A percentile compares a stretch with the other conserved stretches of the same genome.
phyloP scores from a whole-genome alignment of 352 stramenopile species.

The Pythium folliculosum region DNA sequence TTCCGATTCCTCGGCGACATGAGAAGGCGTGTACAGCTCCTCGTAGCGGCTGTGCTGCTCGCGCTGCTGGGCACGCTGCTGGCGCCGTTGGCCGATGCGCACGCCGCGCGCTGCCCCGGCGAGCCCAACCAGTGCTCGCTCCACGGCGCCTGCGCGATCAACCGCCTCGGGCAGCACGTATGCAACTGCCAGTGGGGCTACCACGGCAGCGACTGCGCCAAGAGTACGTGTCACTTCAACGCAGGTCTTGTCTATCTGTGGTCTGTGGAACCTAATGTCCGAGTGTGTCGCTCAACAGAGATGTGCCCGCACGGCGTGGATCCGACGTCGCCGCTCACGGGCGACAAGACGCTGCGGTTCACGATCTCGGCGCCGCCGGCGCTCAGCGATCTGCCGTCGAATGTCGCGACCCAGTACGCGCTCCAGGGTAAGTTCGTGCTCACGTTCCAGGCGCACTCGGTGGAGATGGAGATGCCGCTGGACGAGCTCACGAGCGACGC shows the following conservation, averaged over 20 bases:
- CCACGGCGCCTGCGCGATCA: conserved; percentile 66
- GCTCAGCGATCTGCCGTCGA: conserved; percentile 6
- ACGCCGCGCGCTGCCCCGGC: conserved; percentile 44
- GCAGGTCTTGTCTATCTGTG: background rate
- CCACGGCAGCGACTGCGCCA: conserved; percentile 55
- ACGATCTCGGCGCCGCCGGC: conserved; percentile 28
- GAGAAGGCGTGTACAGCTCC: too few relatives aligned
- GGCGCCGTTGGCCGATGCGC: background rate
- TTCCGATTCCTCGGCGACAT: too few relatives aligned
- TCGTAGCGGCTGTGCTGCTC: too few relatives aligned
- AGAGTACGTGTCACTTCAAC: conserved; percentile 37
- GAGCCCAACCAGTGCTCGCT: conserved; percentile 69
- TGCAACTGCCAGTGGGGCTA: conserved; percentile 85
- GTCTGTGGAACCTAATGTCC: background rate
- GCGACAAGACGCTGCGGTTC: conserved; percentile 59
- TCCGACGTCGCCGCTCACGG: conserved; percentile 37
- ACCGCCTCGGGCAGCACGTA: conserved; percentile 58
- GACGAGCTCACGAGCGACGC: conserved; percentile 51
- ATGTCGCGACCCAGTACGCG: conserved; percentile 15
- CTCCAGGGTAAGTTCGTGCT: conserved; percentile 51
- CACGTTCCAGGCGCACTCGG: conserved; percentile 66
- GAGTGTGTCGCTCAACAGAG: conserved; percentile 36
- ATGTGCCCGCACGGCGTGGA: conserved; percentile 75
- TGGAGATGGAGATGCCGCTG: conserved; percentile 65
- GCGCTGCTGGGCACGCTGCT: background rate